Evolutionary conservation across 805 yeast genomes (phyloP).

Genomic region (Diddensiella transvaalensis): DNA sequence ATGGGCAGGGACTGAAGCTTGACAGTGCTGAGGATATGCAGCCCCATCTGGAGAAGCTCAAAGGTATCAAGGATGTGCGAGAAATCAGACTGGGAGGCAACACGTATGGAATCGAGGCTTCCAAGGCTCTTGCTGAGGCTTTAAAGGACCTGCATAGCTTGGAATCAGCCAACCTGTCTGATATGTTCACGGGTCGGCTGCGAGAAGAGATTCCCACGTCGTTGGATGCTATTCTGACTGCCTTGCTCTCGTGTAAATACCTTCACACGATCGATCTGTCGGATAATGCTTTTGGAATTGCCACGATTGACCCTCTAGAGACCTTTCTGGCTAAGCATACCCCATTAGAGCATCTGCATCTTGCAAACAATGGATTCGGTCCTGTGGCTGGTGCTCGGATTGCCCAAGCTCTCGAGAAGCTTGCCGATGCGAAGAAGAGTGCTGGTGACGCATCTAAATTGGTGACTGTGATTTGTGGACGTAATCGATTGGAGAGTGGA

Average conservation of each 20-base stretch:
- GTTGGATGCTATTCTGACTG: conserved; percentile 66
- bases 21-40: conserved; percentile 69
- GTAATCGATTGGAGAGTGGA: conserved; percentile 96
- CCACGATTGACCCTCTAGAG: conserved; percentile 88
- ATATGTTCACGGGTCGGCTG: conserved; percentile 89
- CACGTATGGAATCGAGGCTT: conserved; percentile 90
- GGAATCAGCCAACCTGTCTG: conserved; percentile 76
- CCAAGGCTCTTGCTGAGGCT: conserved; percentile 61
- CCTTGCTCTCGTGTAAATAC: conserved; percentile 63
- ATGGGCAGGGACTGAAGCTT: conserved; percentile 73
- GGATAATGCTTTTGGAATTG: conserved; percentile 96
- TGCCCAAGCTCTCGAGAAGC: conserved; percentile 75
- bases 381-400: conserved; percentile 96
- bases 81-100: conserved; percentile 85
- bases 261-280: conserved; percentile 75
- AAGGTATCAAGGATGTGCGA: conserved; percentile 35
- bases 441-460: conserved; percentile 47
- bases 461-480: conserved; percentile 90
- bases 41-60: conserved; percentile 61
- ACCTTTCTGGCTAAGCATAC: conserved; percentile 68
- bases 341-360: conserved; percentile 77
- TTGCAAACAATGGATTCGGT: conserved; percentile 97
- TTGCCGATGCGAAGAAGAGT: conserved; percentile 60
- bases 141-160: conserved; percentile 39
- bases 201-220: conserved; percentile 92